Evolutionary conservation across 1,284 basidiomycete species (phyloP).

Genomic region (Cutaneotrichosporon dermatis): DNA sequence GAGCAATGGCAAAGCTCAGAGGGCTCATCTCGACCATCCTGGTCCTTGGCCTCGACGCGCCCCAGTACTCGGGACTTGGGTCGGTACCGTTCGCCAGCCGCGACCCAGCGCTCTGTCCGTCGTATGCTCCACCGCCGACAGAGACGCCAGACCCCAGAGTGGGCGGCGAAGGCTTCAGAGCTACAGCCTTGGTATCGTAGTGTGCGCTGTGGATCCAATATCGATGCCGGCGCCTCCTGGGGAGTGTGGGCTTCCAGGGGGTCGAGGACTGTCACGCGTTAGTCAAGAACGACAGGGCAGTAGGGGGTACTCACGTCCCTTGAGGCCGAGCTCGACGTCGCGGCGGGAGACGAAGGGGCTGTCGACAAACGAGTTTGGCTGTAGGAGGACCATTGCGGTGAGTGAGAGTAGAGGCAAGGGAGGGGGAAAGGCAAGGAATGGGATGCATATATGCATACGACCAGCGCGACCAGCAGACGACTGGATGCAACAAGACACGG

Average conservation of each 20-base stretch:
- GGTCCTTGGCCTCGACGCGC: conserved; percentile 68
- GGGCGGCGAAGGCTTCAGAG: conserved; percentile 74
- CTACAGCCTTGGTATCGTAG: conserved; percentile 67
- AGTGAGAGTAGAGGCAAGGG: neutral
- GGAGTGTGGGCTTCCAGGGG: conserved; percentile 66
- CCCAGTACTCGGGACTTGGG: conserved; percentile 69
- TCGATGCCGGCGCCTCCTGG: conserved; percentile 66
- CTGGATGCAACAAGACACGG: too few species aligned
- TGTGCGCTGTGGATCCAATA: conserved; percentile 69
- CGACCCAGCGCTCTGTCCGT: conserved; percentile 62
- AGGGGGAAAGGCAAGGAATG: too few species aligned
- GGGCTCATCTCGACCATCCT: conserved; percentile 78
- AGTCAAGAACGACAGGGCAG: neutral
- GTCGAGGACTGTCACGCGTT: conserved; percentile 53
- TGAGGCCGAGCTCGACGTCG: conserved; percentile 58
- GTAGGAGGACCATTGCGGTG: conserved; percentile 29
- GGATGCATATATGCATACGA: too few species aligned
- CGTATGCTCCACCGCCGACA: conserved; percentile 58
- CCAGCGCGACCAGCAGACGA: too few species aligned
- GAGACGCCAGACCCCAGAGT: conserved; percentile 66
- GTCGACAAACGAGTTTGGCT: conserved; percentile 29
- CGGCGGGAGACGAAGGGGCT: conserved; percentile 61
- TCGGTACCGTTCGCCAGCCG: conserved; percentile 64
- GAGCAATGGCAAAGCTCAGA: conserved; percentile 65
- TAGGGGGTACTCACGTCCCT: conserved; percentile 40